phyloP scores from a whole-genome alignment of 352 stramenopile species.

The Globisporangium megalacanthum region DNA sequence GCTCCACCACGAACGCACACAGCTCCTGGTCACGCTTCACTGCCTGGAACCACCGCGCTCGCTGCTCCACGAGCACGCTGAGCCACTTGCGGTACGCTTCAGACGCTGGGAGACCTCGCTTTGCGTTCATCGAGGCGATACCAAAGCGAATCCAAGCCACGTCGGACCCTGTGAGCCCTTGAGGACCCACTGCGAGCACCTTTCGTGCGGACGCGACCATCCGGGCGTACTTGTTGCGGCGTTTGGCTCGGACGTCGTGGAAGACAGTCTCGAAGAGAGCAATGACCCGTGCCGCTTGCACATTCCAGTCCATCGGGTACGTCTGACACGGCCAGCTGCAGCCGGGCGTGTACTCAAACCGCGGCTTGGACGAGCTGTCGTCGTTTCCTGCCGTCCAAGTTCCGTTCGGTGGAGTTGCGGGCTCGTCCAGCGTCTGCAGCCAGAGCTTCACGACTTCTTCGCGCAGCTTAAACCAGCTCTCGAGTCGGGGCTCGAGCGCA shows the following conservation, averaged over 20 bases:
- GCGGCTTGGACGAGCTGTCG: not conserved
- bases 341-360: not conserved
- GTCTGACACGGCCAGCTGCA: constrained; percentile 3
- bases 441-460: constrained; percentile 12
- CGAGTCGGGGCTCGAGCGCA: not conserved
- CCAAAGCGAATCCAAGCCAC: constrained; percentile 10
- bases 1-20: not conserved
- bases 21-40: not conserved
- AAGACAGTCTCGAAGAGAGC: not conserved
- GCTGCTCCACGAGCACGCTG: not conserved
- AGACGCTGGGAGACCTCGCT: constrained; percentile 10
- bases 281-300: not conserved
- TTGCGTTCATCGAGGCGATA: constrained; percentile 5
- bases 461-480: constrained; percentile 6
- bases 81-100: constrained; percentile 3
- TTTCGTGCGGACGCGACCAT: not conserved
- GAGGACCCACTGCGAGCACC: not conserved
- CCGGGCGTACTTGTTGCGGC: constrained; percentile 1
- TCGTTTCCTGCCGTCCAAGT: not conserved
- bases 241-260: not conserved
- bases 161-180: constrained; percentile 9
- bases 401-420: constrained; percentile 4
- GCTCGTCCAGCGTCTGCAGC: constrained; percentile 10
- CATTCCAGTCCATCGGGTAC: not conserved
- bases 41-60: not conserved